Base-by-base conservation (phyloP, 805 yeast genomes). In the Ogataea methanolica region DNA sequence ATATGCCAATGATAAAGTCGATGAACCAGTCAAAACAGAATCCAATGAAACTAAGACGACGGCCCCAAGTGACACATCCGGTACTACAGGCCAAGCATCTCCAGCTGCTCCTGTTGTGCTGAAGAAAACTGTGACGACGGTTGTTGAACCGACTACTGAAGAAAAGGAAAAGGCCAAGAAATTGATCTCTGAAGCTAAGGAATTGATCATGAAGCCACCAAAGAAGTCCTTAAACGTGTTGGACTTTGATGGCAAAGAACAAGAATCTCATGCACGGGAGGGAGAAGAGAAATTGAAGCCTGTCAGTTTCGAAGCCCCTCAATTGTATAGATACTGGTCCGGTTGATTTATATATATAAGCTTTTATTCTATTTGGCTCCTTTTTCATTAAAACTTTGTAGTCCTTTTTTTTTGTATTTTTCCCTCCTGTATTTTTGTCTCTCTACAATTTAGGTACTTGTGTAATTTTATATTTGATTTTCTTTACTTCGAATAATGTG, bases 291-390 rank as follows among this genome's bases (percentile, higher is more conserved):
- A 68, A 15, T 53, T 75, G 36, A 74, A 75, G 54, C 87, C 88
- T 3, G 71, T 80, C 22, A 79, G 85, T 48, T 69, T 75, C 41
- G 83, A 79, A 48, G 71, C 82, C 23, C 86, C 87, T 7, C 83
- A 79, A 57, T 65, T 76, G 41, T 82, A 81, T 57, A 76, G 85
- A 55, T 82, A 79, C 58, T 82, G 87, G 87, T 76, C 83, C 40
- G 85, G 84, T 41, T 78, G 53, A 36, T 22, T 21, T 12, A 15
- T 6, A 11, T 12, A 8, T 37, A 15, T 17, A 12, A 22, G 5
- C 6, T 8, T 11, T 4, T 23, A 15, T 31, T 29, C 16, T 16
- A 12, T 38, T 37, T 43, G 39, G 35, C 15, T 4, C 37, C 3
- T 41, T n/a, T 19, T 21, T 41, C 12, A 41, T n/a, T 16, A 17